Percentiles rank a stretch among this genome's conserved stretches.
phyloP scores from a whole-genome alignment of 192 early-diverging fungal species.

The Linnemannia schmuckeri region DNA sequence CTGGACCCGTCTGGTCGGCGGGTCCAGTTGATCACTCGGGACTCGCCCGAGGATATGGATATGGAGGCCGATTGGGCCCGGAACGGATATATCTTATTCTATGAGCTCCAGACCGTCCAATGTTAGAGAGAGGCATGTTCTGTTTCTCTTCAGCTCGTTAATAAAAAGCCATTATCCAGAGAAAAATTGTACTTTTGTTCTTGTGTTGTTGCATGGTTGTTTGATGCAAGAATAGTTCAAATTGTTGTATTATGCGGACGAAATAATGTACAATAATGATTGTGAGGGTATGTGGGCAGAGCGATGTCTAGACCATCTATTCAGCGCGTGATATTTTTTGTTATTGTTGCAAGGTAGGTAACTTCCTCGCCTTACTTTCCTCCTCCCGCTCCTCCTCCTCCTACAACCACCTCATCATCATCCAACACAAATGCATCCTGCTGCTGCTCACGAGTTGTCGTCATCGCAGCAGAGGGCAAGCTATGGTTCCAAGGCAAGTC shows the following conservation, averaged over 20 bases:
- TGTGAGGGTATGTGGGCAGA: neutral
- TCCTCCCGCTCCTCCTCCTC: neutral
- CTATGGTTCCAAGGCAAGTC: conserved; percentile 29
- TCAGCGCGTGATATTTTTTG: neutral
- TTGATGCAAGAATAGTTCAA: neutral
- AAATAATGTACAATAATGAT: neutral
- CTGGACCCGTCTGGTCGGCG: conserved; percentile 65
- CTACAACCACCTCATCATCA: conserved; percentile 22
- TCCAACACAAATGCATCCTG: conserved; percentile 31
- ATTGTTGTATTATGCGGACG: neutral
- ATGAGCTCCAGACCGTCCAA: conserved; percentile 66
- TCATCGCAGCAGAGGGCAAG: neutral
- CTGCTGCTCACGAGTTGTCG: neutral
- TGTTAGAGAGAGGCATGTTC: neutral
- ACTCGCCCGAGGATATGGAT: conserved; percentile 41
- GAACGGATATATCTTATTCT: conserved; percentile 76
- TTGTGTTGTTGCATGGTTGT: too few species aligned
- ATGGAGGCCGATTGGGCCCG: conserved; percentile 55
- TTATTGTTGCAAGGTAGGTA: neutral
- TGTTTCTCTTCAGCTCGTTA: neutral
- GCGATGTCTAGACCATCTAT: neutral
- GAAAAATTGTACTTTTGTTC: neutral
- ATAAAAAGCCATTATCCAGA: neutral
- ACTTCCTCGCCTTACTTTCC: neutral
- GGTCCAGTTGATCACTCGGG: conserved; percentile 45